Evolutionary conservation across 352 stramenopile species (phyloP).

Genomic region (Phytophthora kernoviae): DNA sequence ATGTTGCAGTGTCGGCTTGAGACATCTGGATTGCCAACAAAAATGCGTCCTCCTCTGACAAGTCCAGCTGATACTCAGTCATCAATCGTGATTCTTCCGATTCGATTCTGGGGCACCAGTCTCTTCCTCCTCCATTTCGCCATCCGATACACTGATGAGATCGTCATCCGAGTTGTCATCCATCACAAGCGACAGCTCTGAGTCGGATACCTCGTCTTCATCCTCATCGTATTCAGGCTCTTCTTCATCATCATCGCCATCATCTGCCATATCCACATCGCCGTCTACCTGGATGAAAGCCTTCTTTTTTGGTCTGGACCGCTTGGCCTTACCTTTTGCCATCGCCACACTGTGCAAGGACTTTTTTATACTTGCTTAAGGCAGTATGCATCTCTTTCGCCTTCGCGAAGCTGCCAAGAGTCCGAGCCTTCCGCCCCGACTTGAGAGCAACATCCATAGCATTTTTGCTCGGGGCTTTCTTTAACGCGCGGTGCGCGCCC

Average conservation of each 20-base stretch:
- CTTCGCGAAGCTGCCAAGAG: conserved; percentile 49
- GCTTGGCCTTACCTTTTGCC: conserved; percentile 24
- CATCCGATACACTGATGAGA: conserved; percentile 44
- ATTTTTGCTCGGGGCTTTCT: conserved; percentile 20
- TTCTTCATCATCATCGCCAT: conserved; percentile 42
- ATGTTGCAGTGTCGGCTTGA: conserved; percentile 19
- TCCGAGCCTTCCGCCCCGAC: conserved; percentile 26
- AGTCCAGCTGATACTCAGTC: conserved; percentile 69
- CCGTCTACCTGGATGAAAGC: conserved; percentile 35
- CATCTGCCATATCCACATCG: conserved; percentile 36
- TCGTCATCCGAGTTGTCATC: conserved; percentile 73
- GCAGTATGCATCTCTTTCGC: conserved; percentile 40
- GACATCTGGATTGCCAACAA: conserved; percentile 73
- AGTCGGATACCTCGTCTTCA: conserved; percentile 54
- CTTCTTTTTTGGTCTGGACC: conserved; percentile 22
- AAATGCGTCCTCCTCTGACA: conserved; percentile 77
- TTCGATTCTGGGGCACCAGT: conserved; percentile 21
- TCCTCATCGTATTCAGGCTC: conserved; percentile 56
- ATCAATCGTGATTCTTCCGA: conserved; percentile 49
- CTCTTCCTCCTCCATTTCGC: conserved; percentile 40
- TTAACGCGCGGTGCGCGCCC: conserved; percentile 9
- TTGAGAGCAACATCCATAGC: conserved; percentile 4
- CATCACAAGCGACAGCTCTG: conserved; percentile 47
- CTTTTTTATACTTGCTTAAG: conserved; percentile 45
- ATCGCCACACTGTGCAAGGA: conserved; percentile 13